phyloP scores from a whole-genome alignment of 2,329 filamentous ascomycete species.

The Madurella mycetomatis region DNA sequence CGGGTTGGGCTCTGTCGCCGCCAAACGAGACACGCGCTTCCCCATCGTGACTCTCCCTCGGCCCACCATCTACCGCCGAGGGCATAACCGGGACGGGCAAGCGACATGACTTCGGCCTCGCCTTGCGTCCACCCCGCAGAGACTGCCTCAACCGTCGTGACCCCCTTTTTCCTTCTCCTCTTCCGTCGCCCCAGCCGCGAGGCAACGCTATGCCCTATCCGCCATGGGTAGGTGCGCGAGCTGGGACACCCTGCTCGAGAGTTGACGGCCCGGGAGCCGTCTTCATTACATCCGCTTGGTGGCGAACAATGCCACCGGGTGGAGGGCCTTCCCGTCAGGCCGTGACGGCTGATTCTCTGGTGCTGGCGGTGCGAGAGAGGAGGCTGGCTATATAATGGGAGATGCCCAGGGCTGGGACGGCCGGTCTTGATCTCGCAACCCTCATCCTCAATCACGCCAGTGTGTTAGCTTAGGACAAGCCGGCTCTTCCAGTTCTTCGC shows the following conservation, averaged over 20 bases:
- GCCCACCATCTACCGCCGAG: constrained; percentile 3
- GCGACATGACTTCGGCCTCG: constrained; percentile 15
- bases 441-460: constrained; percentile 21
- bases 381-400: constrained; percentile 20
- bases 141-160: background rate
- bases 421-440: constrained; percentile 17
- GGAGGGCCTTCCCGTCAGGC: constrained; percentile 17
- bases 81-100: constrained; percentile 1
- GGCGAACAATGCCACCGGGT: constrained; percentile 7
- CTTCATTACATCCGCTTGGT: constrained; percentile 8
- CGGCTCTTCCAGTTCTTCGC: constrained; percentile 14
- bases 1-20: constrained; percentile 20
- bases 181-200: background rate
- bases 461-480: constrained; percentile 7
- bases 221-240: constrained; percentile 7
- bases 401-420: constrained; percentile 5
- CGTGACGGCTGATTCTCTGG: constrained; percentile 5
- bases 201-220: constrained; percentile 14
- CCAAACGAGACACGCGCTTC: background rate
- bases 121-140: background rate
- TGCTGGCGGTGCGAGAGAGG: background rate
- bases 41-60: constrained; percentile 6
- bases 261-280: constrained; percentile 25
- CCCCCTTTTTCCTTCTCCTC: background rate
- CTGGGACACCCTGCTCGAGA: constrained; percentile 13